A percentile compares a stretch with the other conserved stretches of the same genome.
Evolutionary conservation across 2,329 filamentous ascomycete species (phyloP).

Genomic region (Fusarium tuaranense): DNA sequence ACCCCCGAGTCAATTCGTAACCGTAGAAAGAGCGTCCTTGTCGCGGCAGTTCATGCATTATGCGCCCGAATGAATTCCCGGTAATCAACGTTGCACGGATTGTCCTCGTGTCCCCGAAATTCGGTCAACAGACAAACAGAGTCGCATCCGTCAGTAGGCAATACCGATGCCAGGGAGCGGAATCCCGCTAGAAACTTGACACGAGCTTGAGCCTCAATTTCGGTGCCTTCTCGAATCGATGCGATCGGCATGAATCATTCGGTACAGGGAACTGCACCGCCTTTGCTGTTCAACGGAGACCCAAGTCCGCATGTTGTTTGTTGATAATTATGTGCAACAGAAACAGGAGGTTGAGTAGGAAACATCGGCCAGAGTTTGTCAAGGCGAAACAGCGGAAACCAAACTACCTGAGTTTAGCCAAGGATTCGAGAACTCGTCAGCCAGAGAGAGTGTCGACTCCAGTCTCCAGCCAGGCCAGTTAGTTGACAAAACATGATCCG

Average conservation of each 20-base stretch:
- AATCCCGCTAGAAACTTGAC: not conserved
- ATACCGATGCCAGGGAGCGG: not conserved
- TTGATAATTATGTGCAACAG: not conserved
- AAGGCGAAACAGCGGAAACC: slow-evolving; percentile 22
- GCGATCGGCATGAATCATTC: not conserved
- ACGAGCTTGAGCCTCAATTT: not conserved
- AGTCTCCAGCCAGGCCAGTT: too few species aligned
- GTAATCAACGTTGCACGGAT: not conserved
- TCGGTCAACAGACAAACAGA: not conserved
- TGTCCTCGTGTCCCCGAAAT: not conserved
- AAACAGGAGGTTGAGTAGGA: not conserved
- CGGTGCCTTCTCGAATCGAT: not conserved
- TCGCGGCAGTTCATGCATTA: not conserved
- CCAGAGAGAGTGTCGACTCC: not conserved
- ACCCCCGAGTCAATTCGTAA: not conserved
- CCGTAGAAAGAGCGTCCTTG: not conserved
- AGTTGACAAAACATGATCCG: slow-evolving; percentile 26
- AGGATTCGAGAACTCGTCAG: slow-evolving; percentile 13
- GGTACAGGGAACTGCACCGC: not conserved
- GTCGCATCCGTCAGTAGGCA: not conserved
- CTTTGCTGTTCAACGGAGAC: not conserved
- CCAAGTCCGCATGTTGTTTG: not conserved
- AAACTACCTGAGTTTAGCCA: slow-evolving; percentile 31
- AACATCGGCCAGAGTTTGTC: not conserved
- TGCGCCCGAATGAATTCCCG: not conserved